phyloP scores from a whole-genome alignment of 208 protist genomes.

The Trypanosoma vivax region DNA sequence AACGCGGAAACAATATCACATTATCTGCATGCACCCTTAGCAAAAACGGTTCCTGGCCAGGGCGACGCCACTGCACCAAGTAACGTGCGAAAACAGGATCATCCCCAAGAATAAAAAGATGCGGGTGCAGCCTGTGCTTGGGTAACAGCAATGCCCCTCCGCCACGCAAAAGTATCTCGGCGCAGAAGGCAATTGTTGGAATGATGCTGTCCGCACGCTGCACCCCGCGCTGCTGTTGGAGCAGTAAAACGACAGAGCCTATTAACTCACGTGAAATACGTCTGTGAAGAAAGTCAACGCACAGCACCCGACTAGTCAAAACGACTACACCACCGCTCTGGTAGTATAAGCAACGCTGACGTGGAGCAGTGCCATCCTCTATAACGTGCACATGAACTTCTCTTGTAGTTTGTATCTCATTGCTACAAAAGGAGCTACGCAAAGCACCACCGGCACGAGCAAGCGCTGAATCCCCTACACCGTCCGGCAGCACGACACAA shows the following conservation, averaged over 20 bases:
- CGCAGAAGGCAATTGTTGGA: conserved; percentile 58
- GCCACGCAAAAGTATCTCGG: conserved; percentile 59
- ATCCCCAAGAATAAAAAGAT: conserved; percentile 56
- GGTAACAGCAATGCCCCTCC: conserved; percentile 1
- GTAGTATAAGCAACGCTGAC: conserved; percentile 56
- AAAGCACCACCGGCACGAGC: conserved; percentile 72
- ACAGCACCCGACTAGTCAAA: conserved; percentile 51
- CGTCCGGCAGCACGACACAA: conserved; percentile 92
- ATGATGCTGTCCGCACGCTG: conserved; percentile 25
- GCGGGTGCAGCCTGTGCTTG: conserved; percentile 14
- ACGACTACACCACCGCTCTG: conserved; percentile 59
- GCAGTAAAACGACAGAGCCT: conserved; percentile 27
- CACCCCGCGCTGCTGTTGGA: conserved; percentile 20
- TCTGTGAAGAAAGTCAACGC: conserved; percentile 76
- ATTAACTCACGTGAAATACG: conserved; percentile 56
- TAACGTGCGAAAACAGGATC: conserved; percentile 45
- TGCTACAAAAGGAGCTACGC: conserved; percentile 7
- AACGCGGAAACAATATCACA: conserved; percentile 76
- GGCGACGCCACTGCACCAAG: conserved; percentile 55
- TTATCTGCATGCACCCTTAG: conserved; percentile 61
- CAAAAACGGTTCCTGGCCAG: conserved; percentile 59
- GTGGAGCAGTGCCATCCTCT: conserved; percentile 53
- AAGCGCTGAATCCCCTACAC: conserved; percentile 81
- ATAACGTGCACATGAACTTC: conserved; percentile 35
- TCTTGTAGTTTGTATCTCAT: conserved; percentile 1